Conservation (phyloP, 139 green algal species). For the Micractinium conductrix region DNA sequence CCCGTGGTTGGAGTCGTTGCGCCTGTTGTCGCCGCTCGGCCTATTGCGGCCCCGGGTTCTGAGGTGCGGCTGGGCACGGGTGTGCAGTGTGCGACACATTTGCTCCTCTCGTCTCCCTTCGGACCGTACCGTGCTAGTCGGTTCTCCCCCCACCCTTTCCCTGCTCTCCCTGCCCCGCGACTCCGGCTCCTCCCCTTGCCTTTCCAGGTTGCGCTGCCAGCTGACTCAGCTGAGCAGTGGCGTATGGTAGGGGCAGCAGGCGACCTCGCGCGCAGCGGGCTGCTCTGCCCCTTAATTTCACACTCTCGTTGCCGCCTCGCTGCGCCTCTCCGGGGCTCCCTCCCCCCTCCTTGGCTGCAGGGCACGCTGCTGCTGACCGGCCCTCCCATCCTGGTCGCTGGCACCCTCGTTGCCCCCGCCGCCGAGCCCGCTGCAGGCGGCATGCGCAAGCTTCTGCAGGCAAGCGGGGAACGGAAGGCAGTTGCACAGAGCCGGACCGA, state of each 20-base stretch:
- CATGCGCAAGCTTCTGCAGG: not conserved
- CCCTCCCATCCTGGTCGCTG: constrained; percentile 1
- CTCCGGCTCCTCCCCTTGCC: not conserved
- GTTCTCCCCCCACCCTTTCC: not conserved
- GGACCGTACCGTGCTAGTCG: too few relatives aligned
- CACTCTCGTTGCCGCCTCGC: not conserved
- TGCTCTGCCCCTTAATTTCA: not conserved
- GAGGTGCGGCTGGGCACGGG: not conserved
- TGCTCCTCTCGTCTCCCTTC: not conserved
- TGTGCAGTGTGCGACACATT: too few relatives aligned
- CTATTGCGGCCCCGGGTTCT: not conserved
- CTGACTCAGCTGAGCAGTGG: not conserved
- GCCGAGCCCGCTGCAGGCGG: not conserved
- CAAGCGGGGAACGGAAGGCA: too few relatives aligned
- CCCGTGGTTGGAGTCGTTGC: not conserved
- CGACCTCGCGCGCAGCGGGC: too few relatives aligned
- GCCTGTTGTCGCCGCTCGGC: not conserved
- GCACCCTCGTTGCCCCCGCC: not conserved
- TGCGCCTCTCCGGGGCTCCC: not conserved
- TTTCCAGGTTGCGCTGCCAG: not conserved
- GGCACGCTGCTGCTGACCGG: constrained; percentile 7
- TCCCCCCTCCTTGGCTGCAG: not conserved
- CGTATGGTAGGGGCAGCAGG: too few relatives aligned
- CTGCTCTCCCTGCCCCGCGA: not conserved
- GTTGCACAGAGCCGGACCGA: too few relatives aligned